Percentiles rank a stretch among this genome's conserved stretches.
Evolutionary conservation across 768 basidiomycete genomes (phyloP).

Genomic region (Ephemerocybe angulata): DNA sequence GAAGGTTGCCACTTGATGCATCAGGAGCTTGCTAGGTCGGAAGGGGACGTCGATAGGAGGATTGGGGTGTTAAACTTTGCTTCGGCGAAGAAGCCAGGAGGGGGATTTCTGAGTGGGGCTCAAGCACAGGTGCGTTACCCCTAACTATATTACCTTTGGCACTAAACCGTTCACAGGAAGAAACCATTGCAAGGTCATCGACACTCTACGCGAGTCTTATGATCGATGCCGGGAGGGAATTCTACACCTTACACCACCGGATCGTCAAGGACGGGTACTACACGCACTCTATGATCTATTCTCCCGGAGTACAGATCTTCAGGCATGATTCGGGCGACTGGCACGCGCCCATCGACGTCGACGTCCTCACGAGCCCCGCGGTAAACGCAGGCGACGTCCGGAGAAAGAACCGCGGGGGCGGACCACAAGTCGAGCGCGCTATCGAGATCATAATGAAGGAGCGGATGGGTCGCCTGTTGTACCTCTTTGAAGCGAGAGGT

Average conservation of each 20-base stretch:
- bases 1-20: conserved; percentile 39
- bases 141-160: background rate
- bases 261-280: conserved; percentile 55
- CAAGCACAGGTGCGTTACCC: conserved; percentile 35
- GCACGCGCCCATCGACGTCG: conserved; percentile 52
- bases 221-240: conserved; percentile 46
- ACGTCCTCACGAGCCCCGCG: conserved; percentile 63
- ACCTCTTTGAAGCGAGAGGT: conserved; percentile 56
- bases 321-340: conserved; percentile 56
- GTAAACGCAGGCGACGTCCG: conserved; percentile 56
- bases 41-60: background rate
- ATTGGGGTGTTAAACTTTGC: conserved; percentile 74
- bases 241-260: conserved; percentile 52
- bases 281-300: conserved; percentile 69
- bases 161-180: conserved; percentile 48
- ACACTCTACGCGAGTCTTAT: conserved; percentile 61
- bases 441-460: conserved; percentile 50
- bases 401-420: conserved; percentile 11
- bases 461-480: conserved; percentile 64
- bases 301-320: conserved; percentile 55
- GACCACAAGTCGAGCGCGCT: conserved; percentile 13
- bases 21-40: conserved; percentile 2
- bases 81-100: conserved; percentile 64
- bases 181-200: conserved; percentile 70
- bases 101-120: conserved; percentile 63